A percentile compares a stretch with the other conserved stretches of the same genome.
Evolutionary conservation across 495 filamentous ascomycete species (phyloP).

Genomic region (Terfezia boudieri): DNA sequence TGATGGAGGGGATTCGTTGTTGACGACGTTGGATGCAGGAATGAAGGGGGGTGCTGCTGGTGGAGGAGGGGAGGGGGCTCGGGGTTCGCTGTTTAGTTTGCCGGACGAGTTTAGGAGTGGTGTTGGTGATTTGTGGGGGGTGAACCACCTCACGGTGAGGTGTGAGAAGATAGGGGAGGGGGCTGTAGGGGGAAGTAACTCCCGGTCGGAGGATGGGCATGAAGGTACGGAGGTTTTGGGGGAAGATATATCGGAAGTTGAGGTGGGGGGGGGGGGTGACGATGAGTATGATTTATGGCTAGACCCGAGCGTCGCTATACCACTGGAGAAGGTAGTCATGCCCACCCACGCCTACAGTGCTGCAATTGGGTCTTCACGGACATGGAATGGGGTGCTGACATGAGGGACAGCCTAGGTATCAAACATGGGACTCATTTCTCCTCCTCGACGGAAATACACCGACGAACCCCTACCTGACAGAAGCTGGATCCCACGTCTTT

Average conservation of each 20-base stretch:
- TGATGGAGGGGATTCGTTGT: constrained; percentile 5
- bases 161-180: background rate
- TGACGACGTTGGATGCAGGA: too few species aligned
- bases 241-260: constrained; percentile 6
- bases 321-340: too few species aligned
- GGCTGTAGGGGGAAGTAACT: constrained; percentile 17
- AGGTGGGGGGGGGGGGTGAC: constrained; percentile 13
- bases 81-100: background rate
- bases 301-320: constrained; percentile 3
- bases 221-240: background rate
- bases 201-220: background rate
- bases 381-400: too few species aligned
- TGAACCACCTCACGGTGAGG: too few species aligned
- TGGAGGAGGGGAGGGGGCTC: too few species aligned
- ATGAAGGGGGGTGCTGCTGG: too few species aligned
- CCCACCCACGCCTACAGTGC: too few species aligned
- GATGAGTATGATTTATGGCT: constrained; percentile 35
- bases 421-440: constrained; percentile 54
- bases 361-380: too few species aligned
- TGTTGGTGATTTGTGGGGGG: background rate
- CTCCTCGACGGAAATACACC: constrained; percentile 22
- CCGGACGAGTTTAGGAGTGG: constrained; percentile 9
- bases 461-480: constrained; percentile 45
- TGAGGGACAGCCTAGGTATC: constrained; percentile 23
- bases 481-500: constrained; percentile 49